A percentile compares a stretch with the other conserved stretches of the same genome.
Evolutionary conservation across 768 basidiomycete genomes (phyloP).

Genomic region (Tricholoma sp.): DNA sequence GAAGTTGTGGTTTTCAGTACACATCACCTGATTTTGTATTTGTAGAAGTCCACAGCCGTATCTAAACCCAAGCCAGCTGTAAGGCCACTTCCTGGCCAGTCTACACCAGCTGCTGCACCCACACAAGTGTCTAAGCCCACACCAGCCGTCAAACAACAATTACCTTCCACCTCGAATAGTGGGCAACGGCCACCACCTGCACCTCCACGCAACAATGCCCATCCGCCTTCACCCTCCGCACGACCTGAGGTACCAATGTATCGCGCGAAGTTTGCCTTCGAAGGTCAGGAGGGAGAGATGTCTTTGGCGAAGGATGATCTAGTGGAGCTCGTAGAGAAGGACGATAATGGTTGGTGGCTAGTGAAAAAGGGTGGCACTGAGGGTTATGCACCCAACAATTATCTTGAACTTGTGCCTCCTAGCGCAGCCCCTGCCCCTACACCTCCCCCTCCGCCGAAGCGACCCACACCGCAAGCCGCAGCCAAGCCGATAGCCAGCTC

Average conservation of each 20-base stretch:
- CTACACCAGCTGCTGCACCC: constrained; percentile 30
- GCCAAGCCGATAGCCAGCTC: constrained; percentile 34
- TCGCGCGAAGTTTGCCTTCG: constrained; percentile 88
- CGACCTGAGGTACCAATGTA: constrained; percentile 73
- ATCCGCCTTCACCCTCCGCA: constrained; percentile 49
- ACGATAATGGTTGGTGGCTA: constrained; percentile 98
- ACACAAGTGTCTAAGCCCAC: constrained; percentile 5
- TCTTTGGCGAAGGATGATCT: constrained; percentile 84
- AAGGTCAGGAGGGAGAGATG: constrained; percentile 92
- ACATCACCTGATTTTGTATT: neutral
- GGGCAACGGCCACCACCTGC: constrained; percentile 27
- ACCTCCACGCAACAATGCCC: constrained; percentile 32
- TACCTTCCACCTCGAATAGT: constrained; percentile 23
- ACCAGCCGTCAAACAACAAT: constrained; percentile 24
- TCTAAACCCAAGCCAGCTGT: constrained; percentile 55
- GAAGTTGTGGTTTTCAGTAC: neutral
- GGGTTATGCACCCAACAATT: constrained; percentile 95
- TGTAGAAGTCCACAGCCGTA: constrained; percentile 46
- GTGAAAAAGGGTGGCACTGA: constrained; percentile 78
- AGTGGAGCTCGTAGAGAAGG: constrained; percentile 88
- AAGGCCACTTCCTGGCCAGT: constrained; percentile 58
- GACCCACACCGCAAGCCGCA: constrained; percentile 30
- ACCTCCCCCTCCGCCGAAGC: constrained; percentile 63
- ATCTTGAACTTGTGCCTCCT: constrained; percentile 75
- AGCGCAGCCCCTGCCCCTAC: constrained; percentile 60